phyloP scores from a whole-genome alignment of 192 early-diverging fungal species.

The Entomortierella chlamydospora region DNA sequence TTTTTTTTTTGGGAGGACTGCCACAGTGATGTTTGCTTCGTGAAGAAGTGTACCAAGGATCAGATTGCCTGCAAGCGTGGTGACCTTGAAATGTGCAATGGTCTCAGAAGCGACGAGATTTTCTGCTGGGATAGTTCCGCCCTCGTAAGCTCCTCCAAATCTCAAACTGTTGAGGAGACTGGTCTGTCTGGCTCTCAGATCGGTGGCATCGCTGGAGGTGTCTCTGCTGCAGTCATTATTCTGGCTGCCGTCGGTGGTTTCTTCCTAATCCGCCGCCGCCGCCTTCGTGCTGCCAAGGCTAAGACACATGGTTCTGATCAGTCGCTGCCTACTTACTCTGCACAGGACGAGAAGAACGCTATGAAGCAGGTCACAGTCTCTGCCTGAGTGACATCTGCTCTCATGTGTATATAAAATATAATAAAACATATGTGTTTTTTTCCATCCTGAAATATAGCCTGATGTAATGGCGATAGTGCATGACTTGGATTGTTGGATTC shows the following conservation, averaged over 20 bases:
- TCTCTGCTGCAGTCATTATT: slow-evolving; percentile 39
- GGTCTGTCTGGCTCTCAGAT: slow-evolving; percentile 26
- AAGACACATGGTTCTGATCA: slow-evolving; percentile 14
- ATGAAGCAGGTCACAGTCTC: slow-evolving; percentile 28
- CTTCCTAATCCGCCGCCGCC: slow-evolving; percentile 43
- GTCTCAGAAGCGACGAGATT: slow-evolving; percentile 16
- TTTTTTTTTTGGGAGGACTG: slow-evolving; percentile 56
- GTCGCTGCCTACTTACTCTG: slow-evolving; percentile 30
- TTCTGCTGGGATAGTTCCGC: slow-evolving; percentile 26
- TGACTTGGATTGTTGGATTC: too few species aligned
- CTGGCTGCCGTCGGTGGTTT: slow-evolving; percentile 33
- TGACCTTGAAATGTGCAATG: slow-evolving; percentile 35
- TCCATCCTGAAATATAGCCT: too few species aligned
- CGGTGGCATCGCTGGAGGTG: slow-evolving; percentile 51
- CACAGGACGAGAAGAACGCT: slow-evolving; percentile 42
- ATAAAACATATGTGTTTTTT: too few species aligned
- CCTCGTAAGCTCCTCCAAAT: slow-evolving; percentile 5
- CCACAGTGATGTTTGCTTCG: slow-evolving; percentile 40
- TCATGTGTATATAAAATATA: too few species aligned
- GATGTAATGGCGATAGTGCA: too few species aligned
- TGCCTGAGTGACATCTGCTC: not conserved
- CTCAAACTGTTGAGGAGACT: not conserved
- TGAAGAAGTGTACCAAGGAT: slow-evolving; percentile 48
- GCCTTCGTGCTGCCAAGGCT: slow-evolving; percentile 35
- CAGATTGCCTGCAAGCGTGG: slow-evolving; percentile 44